Conservation (phyloP, 371 early-diverging fungal species). For the Nematocida sp. region DNA sequence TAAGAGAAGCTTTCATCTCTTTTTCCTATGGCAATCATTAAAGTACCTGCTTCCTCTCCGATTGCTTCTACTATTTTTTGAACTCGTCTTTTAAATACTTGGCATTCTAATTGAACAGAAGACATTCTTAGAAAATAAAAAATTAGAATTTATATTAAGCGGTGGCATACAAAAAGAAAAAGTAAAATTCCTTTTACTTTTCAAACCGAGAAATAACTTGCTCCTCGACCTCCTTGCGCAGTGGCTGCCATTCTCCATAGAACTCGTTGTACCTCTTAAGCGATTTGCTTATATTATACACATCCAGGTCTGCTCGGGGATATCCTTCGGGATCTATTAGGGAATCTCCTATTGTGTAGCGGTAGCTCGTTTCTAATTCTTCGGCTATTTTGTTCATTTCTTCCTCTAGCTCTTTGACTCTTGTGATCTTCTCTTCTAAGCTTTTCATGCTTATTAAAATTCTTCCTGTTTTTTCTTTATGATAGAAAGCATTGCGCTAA, state of each 20-base stretch:
- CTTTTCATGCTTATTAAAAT: not conserved
- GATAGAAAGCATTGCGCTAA: slow-evolving; percentile 61
- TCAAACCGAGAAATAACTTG: not conserved
- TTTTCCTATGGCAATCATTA: slow-evolving; percentile 66
- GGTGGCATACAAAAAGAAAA: too few relatives aligned
- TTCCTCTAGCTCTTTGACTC: slow-evolving; percentile 12
- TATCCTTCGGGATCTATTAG: slow-evolving; percentile 21
- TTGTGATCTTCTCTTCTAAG: not conserved
- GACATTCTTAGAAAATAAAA: slow-evolving; percentile 11
- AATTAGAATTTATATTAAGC: not conserved
- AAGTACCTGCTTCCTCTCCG: slow-evolving; percentile 22
- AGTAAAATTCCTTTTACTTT: slow-evolving; percentile 12
- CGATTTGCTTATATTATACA: slow-evolving; percentile 8
- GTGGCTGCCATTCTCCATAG: slow-evolving; percentile 21
- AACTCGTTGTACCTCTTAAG: slow-evolving; percentile 10
- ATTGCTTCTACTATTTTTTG: slow-evolving; percentile 34
- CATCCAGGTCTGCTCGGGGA: slow-evolving; percentile 30
- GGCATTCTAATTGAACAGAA: slow-evolving; percentile 42
- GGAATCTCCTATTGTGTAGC: slow-evolving; percentile 12
- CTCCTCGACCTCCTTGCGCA: slow-evolving; percentile 32
- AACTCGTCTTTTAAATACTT: slow-evolving; percentile 42
- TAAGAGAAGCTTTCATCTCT: slow-evolving; percentile 60
- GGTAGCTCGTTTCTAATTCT: not conserved
- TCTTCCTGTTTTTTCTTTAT: slow-evolving; percentile 31
- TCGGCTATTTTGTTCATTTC: slow-evolving; percentile 11